These are phyloP conservation scores for Trametes cingulata DNA, from an alignment of 768 basidiomycete species.

Conservation along the genomic window DNA sequence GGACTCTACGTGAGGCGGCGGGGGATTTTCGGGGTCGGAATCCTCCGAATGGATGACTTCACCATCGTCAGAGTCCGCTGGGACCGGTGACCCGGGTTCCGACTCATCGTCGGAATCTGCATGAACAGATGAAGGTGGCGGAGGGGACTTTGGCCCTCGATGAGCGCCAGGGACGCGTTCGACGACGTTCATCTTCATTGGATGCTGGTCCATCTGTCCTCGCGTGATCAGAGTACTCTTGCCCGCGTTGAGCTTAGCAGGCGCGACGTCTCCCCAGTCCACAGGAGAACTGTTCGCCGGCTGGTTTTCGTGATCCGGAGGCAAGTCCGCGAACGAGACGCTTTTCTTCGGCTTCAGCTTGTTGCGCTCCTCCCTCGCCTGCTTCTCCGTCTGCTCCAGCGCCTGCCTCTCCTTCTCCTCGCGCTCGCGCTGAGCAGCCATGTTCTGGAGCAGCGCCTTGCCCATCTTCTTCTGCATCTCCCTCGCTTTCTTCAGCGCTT, in stretches of 20 bases:
- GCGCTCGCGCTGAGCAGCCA: constrained; percentile 42
- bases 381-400: constrained; percentile 32
- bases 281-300: constrained; percentile 23
- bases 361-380: constrained; percentile 30
- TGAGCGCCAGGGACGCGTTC: constrained; percentile 53
- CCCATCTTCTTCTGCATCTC: constrained; percentile 82
- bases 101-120: constrained; percentile 76
- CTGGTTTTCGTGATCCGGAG: constrained; percentile 30
- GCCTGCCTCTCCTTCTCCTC: constrained; percentile 38
- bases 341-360: constrained; percentile 53
- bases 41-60: constrained; percentile 27
- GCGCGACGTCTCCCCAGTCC: constrained; percentile 59
- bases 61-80: constrained; percentile 37
- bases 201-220: constrained; percentile 38
- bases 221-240: constrained; percentile 37
- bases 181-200: constrained; percentile 71
- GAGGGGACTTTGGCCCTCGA: constrained; percentile 25
- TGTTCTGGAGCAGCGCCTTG: constrained; percentile 55
- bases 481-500: constrained; percentile 38
- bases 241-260: constrained; percentile 45
- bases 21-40: constrained; percentile 12
- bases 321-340: constrained; percentile 61
- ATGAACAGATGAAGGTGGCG: constrained; percentile 17
- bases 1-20: constrained; percentile 17
- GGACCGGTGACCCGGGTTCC: constrained; percentile 33